phyloP scores from a whole-genome alignment of 2,329 filamentous ascomycete species.

The Rhexocercosporidium sp. region DNA sequence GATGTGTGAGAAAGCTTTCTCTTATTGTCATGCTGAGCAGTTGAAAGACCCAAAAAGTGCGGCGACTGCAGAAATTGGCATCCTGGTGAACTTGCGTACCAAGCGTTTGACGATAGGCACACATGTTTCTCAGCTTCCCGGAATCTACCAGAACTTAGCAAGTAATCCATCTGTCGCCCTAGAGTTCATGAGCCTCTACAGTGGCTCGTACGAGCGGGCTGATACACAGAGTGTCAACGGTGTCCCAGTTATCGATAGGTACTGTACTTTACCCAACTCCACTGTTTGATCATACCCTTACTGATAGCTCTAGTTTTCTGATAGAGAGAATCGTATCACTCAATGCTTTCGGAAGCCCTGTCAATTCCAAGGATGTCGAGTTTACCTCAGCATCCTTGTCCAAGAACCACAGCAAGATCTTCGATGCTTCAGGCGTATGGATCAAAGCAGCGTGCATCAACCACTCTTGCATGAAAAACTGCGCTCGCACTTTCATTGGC shows the following conservation, averaged over 20 bases:
- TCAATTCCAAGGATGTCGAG: slow-evolving; percentile 28
- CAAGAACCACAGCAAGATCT: slow-evolving; percentile 11
- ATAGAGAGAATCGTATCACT: slow-evolving; percentile 48
- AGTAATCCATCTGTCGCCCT: slow-evolving; percentile 42
- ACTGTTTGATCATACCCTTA: no score
- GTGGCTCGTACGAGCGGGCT: slow-evolving; percentile 32
- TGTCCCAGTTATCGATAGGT: slow-evolving; percentile 34
- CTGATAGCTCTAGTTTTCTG: slow-evolving; percentile 53
- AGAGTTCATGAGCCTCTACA: slow-evolving; percentile 41
- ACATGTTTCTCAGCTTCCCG: slow-evolving; percentile 12
- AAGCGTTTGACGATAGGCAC: slow-evolving; percentile 12
- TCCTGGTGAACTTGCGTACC: slow-evolving; percentile 10
- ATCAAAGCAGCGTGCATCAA: slow-evolving; percentile 55
- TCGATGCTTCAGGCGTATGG: slow-evolving; percentile 50
- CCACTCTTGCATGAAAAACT: slow-evolving; percentile 57
- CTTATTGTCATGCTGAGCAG: slow-evolving; percentile 17
- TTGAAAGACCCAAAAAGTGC: no score
- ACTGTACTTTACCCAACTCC: no score
- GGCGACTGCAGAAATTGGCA: background rate
- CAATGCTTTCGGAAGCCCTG: slow-evolving; percentile 51
- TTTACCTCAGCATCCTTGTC: slow-evolving; percentile 32
- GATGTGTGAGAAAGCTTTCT: slow-evolving; percentile 61
- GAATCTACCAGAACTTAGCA: slow-evolving; percentile 45
- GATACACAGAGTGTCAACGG: slow-evolving; percentile 23
- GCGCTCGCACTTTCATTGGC: slow-evolving; percentile 54